phyloP scores from a whole-genome alignment of 495 filamentous ascomycete species.

The Xanthoparmelia taractica region DNA sequence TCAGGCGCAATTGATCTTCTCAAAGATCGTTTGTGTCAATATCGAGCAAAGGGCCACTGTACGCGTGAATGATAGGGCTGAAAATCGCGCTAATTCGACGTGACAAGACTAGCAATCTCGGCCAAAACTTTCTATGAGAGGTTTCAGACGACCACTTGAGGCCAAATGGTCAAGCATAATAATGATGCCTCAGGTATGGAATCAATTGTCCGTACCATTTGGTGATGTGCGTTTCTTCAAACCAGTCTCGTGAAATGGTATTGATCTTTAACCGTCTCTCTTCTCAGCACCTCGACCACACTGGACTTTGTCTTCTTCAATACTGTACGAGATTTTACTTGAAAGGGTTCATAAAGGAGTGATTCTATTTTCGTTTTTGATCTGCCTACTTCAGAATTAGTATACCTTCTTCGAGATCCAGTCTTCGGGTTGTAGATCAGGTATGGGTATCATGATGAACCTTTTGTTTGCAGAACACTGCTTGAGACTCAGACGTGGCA shows the following conservation, averaged over 20 bases:
- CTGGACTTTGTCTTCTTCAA: neutral
- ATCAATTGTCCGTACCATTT: neutral
- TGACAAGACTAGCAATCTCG: neutral
- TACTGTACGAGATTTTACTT: neutral
- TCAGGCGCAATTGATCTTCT: neutral
- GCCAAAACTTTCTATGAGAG: no score
- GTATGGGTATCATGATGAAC: no score
- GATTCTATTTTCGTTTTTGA: neutral
- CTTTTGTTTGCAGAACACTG: no score
- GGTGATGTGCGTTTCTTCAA: neutral
- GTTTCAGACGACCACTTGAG: neutral
- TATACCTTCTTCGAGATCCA: no score
- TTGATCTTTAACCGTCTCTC: neutral
- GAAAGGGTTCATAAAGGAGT: neutral
- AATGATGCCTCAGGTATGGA: neutral
- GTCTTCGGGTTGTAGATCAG: no score
- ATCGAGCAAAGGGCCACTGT: neutral
- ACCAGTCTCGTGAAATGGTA: no score
- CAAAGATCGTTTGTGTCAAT: neutral
- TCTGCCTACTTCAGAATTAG: neutral
- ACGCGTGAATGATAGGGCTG: slow-evolving; percentile 5
- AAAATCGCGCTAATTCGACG: neutral
- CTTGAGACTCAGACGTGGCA: no score
- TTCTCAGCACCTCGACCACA: neutral
- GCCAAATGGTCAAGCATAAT: neutral